A percentile compares a stretch with the other conserved stretches of the same genome.
Conservation (phyloP, 805 yeast species). For the Yarrowia keelungensis region DNA sequence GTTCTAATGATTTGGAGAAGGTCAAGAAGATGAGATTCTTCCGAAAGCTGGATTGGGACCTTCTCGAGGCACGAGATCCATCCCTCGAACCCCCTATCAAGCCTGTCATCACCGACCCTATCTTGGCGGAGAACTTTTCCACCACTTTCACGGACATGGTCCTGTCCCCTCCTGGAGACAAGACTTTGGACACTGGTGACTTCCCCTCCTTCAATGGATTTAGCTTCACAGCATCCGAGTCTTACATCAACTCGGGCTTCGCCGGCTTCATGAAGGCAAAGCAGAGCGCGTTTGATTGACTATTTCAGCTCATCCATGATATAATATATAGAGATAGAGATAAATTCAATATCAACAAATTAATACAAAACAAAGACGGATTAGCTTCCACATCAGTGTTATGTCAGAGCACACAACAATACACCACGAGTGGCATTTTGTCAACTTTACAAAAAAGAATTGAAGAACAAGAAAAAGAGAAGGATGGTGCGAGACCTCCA, state of each 20-base stretch:
- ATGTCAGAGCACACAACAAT: no score
- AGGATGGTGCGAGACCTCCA: no score
- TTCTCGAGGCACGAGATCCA: conserved; percentile 58
- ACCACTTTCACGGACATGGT: conserved; percentile 75
- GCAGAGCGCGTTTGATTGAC: conserved; percentile 32
- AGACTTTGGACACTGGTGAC: conserved; percentile 1
- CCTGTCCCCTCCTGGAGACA: conserved; percentile 46
- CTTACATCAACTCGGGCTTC: conserved; percentile 33
- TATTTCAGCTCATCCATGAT: not conserved
- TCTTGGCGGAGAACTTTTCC: conserved; percentile 84
- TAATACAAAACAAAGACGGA: not conserved
- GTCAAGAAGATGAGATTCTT: conserved; percentile 75
- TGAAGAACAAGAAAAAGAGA: no score
- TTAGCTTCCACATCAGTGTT: no score
- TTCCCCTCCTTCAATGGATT: conserved; percentile 31
- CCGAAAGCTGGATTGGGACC: conserved; percentile 75
- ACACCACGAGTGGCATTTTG: no score
- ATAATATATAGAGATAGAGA: conserved; percentile 36
- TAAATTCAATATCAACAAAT: not conserved
- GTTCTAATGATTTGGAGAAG: conserved; percentile 60
- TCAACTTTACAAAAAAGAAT: no score
- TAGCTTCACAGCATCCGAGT: conserved; percentile 30
- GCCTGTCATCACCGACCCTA: conserved; percentile 84
- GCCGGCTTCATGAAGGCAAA: conserved; percentile 34
- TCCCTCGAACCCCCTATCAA: conserved; percentile 72